phyloP scores from a whole-genome alignment of 371 early-diverging fungal genomes.

The Apophysomyces variabilis region DNA sequence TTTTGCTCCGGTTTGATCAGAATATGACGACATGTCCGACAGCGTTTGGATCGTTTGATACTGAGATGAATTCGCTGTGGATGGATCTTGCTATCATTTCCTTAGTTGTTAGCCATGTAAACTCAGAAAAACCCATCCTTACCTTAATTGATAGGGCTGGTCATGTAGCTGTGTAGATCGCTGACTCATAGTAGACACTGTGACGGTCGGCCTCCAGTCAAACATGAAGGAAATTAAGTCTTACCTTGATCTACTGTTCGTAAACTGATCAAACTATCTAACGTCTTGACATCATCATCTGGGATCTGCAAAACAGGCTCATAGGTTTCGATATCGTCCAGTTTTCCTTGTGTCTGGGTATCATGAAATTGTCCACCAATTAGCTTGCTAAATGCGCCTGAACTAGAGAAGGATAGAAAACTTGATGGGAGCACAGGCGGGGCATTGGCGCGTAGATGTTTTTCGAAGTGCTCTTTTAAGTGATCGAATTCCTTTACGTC shows the following conservation, averaged over 20 bases:
- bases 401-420: conserved; percentile 44
- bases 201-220: neutral
- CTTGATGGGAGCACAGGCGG: conserved; percentile 47
- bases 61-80: conserved; percentile 90
- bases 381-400: conserved; percentile 47
- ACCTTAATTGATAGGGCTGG: conserved; percentile 63
- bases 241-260: conserved; percentile 47
- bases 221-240: conserved; percentile 5
- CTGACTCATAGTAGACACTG: conserved; percentile 72
- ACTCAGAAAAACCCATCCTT: conserved; percentile 9
- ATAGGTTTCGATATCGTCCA: conserved; percentile 56
- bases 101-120: neutral
- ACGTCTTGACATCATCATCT: conserved; percentile 47
- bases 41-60: conserved; percentile 86
- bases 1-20: conserved; percentile 92
- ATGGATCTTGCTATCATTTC: conserved; percentile 45
- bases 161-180: conserved; percentile 70
- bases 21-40: conserved; percentile 86
- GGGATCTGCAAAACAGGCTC: conserved; percentile 54
- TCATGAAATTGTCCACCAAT: conserved; percentile 39
- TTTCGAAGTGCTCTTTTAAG: conserved; percentile 83
- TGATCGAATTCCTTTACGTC: conserved; percentile 86
- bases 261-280: conserved; percentile 56
- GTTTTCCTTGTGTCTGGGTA: conserved; percentile 35
- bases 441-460: conserved; percentile 54